Evolutionary conservation across 192 early-diverging fungal genomes (phyloP).

Genomic region (Coemansia sp.): DNA sequence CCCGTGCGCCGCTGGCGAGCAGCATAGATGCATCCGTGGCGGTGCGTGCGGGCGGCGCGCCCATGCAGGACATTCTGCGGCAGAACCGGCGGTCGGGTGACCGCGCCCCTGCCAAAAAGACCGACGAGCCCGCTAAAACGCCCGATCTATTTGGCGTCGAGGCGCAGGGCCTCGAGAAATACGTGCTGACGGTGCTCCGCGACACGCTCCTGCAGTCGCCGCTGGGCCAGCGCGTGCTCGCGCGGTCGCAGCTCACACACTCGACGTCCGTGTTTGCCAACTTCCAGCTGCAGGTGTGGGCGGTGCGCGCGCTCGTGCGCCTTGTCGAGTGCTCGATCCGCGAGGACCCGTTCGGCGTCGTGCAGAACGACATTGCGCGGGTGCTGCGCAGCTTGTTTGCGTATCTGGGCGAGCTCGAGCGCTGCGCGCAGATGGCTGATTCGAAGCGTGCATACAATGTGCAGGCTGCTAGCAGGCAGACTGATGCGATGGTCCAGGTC

Average conservation of each 20-base stretch:
- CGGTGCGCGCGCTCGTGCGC: slow-evolving; percentile 40
- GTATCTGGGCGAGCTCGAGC: slow-evolving; percentile 39
- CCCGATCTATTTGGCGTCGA: slow-evolving; percentile 40
- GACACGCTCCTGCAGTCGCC: slow-evolving; percentile 39
- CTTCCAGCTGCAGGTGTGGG: slow-evolving; percentile 52
- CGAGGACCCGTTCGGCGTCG: slow-evolving; percentile 49
- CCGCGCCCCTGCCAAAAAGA: too few relatives aligned
- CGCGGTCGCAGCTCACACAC: slow-evolving; percentile 21
- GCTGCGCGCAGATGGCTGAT: slow-evolving; percentile 9
- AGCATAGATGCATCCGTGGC: not conserved
- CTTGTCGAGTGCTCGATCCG: slow-evolving; percentile 40
- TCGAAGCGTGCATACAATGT: slow-evolving; percentile 12
- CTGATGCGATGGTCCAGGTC: slow-evolving; percentile 47
- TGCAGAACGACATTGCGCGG: slow-evolving; percentile 38
- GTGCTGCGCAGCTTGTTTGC: slow-evolving; percentile 33
- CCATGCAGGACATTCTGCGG: slow-evolving; percentile 37
- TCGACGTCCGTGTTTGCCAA: slow-evolving; percentile 38
- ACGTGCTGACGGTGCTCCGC: slow-evolving; percentile 38
- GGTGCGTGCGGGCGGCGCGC: slow-evolving; percentile 23
- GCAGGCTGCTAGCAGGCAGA: slow-evolving; percentile 34
- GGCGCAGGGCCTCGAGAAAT: slow-evolving; percentile 51
- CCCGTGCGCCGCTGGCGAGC: not conserved
- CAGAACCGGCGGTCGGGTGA: slow-evolving; percentile 13
- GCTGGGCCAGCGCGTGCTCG: slow-evolving; percentile 31
- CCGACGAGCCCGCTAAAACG: not conserved